A percentile compares a stretch with the other conserved stretches of the same genome.
These are phyloP conservation scores for Cylindrotheca closterium DNA, from an alignment of 108 stramenopile species.

Conservation along the genomic window DNA sequence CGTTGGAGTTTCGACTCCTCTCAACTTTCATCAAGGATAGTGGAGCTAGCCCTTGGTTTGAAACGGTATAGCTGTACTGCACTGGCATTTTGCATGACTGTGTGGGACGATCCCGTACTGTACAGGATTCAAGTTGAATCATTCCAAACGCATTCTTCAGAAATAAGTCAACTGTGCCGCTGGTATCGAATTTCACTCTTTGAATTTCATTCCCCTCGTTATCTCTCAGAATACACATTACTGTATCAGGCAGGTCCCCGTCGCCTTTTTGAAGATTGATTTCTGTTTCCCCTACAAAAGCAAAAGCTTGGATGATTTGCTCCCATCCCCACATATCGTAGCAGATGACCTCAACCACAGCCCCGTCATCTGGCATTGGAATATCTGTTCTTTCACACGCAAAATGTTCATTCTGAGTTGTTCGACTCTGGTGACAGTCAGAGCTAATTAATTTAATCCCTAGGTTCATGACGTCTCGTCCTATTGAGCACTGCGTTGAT, in stretches of 20 bases:
- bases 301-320: too few relatives aligned
- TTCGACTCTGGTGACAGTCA: neutral
- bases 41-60: neutral
- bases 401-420: slow-evolving; percentile 6
- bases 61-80: slow-evolving; percentile 2
- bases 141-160: slow-evolving; percentile 11
- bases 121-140: slow-evolving; percentile 8
- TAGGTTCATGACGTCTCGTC: neutral
- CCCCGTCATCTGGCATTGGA: neutral
- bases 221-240: neutral
- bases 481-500: slow-evolving; percentile 3
- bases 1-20: neutral
- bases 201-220: slow-evolving; percentile 7
- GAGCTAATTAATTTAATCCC: neutral
- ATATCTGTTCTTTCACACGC: neutral
- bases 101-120: neutral
- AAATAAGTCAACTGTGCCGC: slow-evolving; percentile 8
- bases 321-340: too few relatives aligned
- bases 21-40: neutral
- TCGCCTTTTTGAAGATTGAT: too few relatives aligned
- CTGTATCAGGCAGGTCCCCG: neutral
- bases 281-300: too few relatives aligned
- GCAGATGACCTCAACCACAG: too few relatives aligned
- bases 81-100: slow-evolving; percentile 1
- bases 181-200: slow-evolving; percentile 10